These are phyloP conservation scores for Arabidopsis suecica DNA, from an alignment of 345 rosid genomes.

Conservation along the genomic window DNA sequence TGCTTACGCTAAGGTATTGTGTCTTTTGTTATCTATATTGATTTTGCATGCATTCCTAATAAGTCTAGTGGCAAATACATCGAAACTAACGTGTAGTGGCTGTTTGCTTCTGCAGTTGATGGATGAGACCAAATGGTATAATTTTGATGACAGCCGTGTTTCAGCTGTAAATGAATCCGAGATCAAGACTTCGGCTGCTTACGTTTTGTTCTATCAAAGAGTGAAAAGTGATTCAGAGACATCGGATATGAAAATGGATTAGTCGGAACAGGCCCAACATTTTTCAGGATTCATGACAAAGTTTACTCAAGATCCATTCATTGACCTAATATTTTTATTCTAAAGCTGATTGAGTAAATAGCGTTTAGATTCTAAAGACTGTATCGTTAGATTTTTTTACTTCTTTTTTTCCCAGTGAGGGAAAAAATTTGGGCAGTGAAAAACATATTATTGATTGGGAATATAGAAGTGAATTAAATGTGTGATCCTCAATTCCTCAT, in stretches of 20 bases:
- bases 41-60: neutral
- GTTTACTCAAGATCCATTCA: slow-evolving; percentile 35
- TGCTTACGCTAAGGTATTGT: slow-evolving; percentile 85
- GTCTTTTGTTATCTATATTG: neutral
- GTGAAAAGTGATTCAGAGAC: slow-evolving; percentile 49
- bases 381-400: neutral
- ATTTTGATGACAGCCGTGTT: slow-evolving; percentile 82
- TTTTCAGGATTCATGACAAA: slow-evolving; percentile 11
- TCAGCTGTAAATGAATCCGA: slow-evolving; percentile 65
- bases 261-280: neutral
- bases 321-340: slow-evolving; percentile 1
- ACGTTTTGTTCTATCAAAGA: slow-evolving; percentile 82
- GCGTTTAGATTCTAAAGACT: slow-evolving; percentile 17
- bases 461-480: slow-evolving; percentile 18
- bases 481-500: neutral
- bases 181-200: slow-evolving; percentile 85
- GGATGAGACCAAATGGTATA: slow-evolving; percentile 92
- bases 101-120: slow-evolving; percentile 62
- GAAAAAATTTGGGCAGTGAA: slow-evolving; percentile 14
- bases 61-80: neutral
- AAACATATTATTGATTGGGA: slow-evolving; percentile 30
- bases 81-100: neutral
- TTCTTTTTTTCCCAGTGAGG: neutral
- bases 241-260: slow-evolving; percentile 19
- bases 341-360: neutral